Conservation (phyloP, 495 filamentous ascomycete species). For the Lophiostoma macrostomum region DNA sequence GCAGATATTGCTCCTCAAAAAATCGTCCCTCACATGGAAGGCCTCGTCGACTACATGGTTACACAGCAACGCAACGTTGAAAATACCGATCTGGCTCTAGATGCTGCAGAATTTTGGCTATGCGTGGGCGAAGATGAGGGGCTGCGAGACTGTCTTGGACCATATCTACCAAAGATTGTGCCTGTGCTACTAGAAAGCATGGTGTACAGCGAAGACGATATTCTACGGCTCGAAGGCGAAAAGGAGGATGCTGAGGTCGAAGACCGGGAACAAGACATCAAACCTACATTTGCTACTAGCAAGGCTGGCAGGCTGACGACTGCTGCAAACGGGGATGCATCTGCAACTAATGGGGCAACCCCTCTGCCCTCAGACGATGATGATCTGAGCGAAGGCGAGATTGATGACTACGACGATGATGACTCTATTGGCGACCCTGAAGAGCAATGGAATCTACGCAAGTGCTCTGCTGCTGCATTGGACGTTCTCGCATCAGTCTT, state of each 20-base stretch:
- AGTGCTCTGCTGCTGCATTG: constrained; percentile 94
- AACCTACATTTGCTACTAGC: constrained; percentile 85
- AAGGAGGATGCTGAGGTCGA: constrained; percentile 87
- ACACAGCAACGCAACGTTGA: constrained; percentile 78
- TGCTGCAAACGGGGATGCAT: constrained; percentile 49
- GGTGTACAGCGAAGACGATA: constrained; percentile 94
- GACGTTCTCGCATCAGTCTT: constrained; percentile 93
- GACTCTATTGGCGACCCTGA: constrained; percentile 76
- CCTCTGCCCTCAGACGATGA: constrained; percentile 42
- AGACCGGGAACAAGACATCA: constrained; percentile 86
- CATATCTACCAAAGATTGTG: constrained; percentile 79
- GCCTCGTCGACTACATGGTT: constrained; percentile 89
- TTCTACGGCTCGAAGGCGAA: constrained; percentile 73
- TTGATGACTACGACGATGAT: constrained; percentile 72
- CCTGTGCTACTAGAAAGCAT: constrained; percentile 90
- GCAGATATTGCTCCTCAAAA: constrained; percentile 89
- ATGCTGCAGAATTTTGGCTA: constrained; percentile 98
- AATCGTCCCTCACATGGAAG: constrained; percentile 81
- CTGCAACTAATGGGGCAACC: constrained; percentile 47
- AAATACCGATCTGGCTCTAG: constrained; percentile 86
- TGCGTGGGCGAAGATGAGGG: constrained; percentile 82
- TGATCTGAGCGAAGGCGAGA: constrained; percentile 84
- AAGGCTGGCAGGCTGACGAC: constrained; percentile 51
- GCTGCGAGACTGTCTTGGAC: constrained; percentile 67
- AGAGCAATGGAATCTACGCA: constrained; percentile 92